Evolutionary conservation across 2,329 filamentous ascomycete species (phyloP), one percentile per base, ranked within the genome.

Genomic region (Colletotrichum australisinense): DNA sequence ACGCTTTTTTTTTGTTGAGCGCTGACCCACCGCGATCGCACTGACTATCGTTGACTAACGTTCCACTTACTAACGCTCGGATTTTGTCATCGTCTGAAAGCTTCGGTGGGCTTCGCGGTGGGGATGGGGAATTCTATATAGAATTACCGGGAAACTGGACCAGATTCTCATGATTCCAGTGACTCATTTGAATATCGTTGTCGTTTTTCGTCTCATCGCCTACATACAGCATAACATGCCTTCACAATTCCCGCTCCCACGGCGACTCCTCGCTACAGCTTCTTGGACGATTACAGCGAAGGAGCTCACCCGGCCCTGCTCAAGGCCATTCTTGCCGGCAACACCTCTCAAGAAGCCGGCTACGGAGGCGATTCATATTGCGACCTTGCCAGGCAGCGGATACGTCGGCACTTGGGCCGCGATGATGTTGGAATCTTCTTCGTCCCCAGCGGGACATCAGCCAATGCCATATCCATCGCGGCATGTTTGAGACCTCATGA

Each of bases 261-360:
- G 22, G 30, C 46, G 7, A 14, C 55, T 4, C 60, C 55, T 24
- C 72, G 69, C 35, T 88, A 87, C 76, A 86, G 85, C 77, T 85
- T 88, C 69, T 80, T 86, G 59, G 86, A 88, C 75, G 86, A 88
- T 74, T 88, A 88, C 76, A 86, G 85, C 77, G 86, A 88, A 72
- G 87, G 86, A 46, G 86, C 86, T 0, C 87, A 88, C 72, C 86
- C 87, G 5, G 80, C 82, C n/a, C 78, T 88, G 3, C 82, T 88
- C 32, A 82, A 87, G 57, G 85, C 86, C 11, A 79, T 88, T 2
- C 76, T 87, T 19, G 76, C 80, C 38, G 84, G 82, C 76, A 88
- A 88, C 67, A 76, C 77, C 4, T 81, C 82, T 1, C 86, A 88
- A 63, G 84, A 88, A 75, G 77, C 81, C 6, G 83, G 86, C 38